Evolutionary conservation across 768 basidiomycete species (phyloP).

Genomic region (Mycena rebaudengoi): DNA sequence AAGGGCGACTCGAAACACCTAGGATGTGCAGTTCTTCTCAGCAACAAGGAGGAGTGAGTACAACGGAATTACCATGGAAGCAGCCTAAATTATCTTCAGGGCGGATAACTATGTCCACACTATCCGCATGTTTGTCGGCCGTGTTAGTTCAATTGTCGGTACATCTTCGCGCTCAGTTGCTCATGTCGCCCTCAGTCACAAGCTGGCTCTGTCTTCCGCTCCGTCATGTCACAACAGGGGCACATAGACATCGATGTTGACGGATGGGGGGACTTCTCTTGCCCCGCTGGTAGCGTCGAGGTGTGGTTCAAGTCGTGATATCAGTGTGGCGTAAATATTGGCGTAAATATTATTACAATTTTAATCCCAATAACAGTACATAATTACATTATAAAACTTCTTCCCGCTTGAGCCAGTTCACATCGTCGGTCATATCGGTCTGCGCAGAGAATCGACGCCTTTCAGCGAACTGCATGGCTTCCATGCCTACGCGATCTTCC

Average conservation of each 20-base stretch:
- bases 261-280: constrained; percentile 77
- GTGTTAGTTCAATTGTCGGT: constrained; percentile 48
- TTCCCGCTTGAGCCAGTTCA: constrained; percentile 20
- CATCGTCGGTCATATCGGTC: constrained; percentile 16
- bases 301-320: constrained; percentile 57
- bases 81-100: constrained; percentile 24
- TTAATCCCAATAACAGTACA: constrained; percentile 20
- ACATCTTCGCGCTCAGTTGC: background rate
- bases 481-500: background rate
- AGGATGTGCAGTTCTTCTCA: constrained; percentile 79
- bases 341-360: background rate
- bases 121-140: constrained; percentile 74
- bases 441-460: constrained; percentile 11
- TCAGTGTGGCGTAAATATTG: background rate
- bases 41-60: constrained; percentile 57
- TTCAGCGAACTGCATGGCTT: constrained; percentile 16
- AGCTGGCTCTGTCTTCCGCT: constrained; percentile 51
- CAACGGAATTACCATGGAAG: background rate
- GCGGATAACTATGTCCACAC: constrained; percentile 47
- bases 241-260: constrained; percentile 53
- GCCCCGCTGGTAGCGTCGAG: constrained; percentile 61
- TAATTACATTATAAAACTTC: constrained; percentile 7
- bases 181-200: constrained; percentile 37
- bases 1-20: constrained; percentile 59
- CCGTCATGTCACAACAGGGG: constrained; percentile 57